These are phyloP conservation scores for Psilocybe azurescens DNA, from an alignment of 768 basidiomycete genomes.

Conservation along the genomic window DNA sequence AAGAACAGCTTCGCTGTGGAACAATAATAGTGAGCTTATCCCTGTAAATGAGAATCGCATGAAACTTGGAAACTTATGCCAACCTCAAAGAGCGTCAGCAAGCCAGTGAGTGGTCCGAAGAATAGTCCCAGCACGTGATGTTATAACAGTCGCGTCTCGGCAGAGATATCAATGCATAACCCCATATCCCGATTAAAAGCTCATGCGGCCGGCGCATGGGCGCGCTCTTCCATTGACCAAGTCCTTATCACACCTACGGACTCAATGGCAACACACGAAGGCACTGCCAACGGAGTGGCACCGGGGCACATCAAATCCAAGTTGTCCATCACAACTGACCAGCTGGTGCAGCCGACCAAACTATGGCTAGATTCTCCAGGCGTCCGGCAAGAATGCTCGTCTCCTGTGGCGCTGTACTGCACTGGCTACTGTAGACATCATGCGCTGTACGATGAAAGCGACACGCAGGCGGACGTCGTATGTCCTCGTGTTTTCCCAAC, in stretches of 20 bases:
- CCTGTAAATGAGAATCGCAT: not conserved
- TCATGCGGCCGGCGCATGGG: constrained; percentile 8
- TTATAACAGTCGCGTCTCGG: not conserved
- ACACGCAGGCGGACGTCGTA: constrained; percentile 34
- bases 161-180: constrained; percentile 18
- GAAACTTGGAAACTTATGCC: not conserved
- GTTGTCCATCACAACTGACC: constrained; percentile 22
- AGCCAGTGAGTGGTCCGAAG: constrained; percentile 15
- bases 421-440: constrained; percentile 34
- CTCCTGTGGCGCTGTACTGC: constrained; percentile 35
- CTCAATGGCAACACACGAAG: not conserved
- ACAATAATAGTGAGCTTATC: constrained; percentile 31
- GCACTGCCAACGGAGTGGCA: not conserved
- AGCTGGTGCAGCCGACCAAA: not conserved
- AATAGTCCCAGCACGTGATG: not conserved
- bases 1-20: constrained; percentile 37
- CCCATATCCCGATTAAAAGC: constrained; percentile 6
- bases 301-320: constrained; percentile 4
- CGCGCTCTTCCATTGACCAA: constrained; percentile 19
- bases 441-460: constrained; percentile 4
- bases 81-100: constrained; percentile 12
- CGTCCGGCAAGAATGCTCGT: constrained; percentile 26
- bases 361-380: constrained; percentile 20
- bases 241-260: constrained; percentile 12
- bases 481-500: constrained; percentile 9